Conservation (phyloP, 805 yeast genomes). For the Spathaspora gorwiae region DNA sequence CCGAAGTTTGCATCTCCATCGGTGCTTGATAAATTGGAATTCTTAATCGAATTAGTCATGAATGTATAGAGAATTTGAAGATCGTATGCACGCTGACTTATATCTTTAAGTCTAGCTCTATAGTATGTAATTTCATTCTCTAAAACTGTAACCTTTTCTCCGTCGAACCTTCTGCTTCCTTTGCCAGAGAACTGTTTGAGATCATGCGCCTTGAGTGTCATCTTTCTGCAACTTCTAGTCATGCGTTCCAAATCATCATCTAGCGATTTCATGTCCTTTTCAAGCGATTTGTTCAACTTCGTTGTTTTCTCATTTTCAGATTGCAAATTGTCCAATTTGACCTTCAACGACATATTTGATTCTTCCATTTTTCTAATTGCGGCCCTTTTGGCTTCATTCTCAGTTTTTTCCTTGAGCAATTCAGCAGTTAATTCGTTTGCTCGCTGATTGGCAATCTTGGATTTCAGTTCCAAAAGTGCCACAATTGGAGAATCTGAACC, state of each 20-base stretch:
- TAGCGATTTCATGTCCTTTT: slow-evolving; percentile 19
- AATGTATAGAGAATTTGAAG: slow-evolving; percentile 31
- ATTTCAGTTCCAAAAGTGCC: slow-evolving; percentile 5
- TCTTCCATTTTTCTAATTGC: background rate
- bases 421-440: background rate
- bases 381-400: background rate
- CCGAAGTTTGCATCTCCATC: slow-evolving; percentile 13
- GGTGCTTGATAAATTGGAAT: slow-evolving; percentile 16
- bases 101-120: slow-evolving; percentile 45
- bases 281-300: slow-evolving; percentile 4
- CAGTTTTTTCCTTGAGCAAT: background rate
- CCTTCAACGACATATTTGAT: slow-evolving; percentile 3
- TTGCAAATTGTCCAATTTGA: slow-evolving; percentile 19
- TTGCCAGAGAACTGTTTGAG: background rate
- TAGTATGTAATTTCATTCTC: slow-evolving; percentile 43
- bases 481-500: slow-evolving; percentile 1
- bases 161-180: background rate
- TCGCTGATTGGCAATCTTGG: slow-evolving; percentile 1
- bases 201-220: background rate
- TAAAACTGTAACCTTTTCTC: slow-evolving; percentile 14
- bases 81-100: slow-evolving; percentile 31
- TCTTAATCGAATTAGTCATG: slow-evolving; percentile 24
- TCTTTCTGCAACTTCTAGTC: slow-evolving; percentile 3
- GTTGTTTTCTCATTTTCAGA: slow-evolving; percentile 9
- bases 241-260: slow-evolving; percentile 12